Evolutionary conservation across 2,329 filamentous ascomycete species (phyloP), one percentile per base, ranked within the genome.

Genomic region (Diaporthe sp.): DNA sequence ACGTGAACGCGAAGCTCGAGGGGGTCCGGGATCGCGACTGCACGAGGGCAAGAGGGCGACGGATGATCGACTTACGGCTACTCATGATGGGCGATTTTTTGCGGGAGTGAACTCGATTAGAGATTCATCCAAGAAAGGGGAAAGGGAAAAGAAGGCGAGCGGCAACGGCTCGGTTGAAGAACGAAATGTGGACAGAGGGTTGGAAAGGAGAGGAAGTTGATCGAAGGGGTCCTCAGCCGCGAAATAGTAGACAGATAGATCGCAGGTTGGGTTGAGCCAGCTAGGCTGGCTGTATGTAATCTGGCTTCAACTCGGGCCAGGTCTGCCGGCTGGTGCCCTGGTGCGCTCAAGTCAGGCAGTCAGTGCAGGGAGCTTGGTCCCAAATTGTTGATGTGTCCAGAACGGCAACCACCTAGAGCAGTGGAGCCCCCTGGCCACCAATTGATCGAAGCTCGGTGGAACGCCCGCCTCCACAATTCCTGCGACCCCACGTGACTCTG

Each of bases 11-110:
- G 74, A 67, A 65, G 75, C 71, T 73, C 58, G 49, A 75, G n/a
- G 13, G n/a, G 13, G n/a, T 9, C 28, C 65, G n/a, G 12, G 47
- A 44, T 65, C 71, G 71, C 71, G 71, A 73, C 71, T 28, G 58
- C 60, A 74, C 44, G 42, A 70, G 61, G 58, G 55, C 34, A 65
- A 57, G 53, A 72, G 73, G 63, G 63, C 37, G 22, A 42, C 9
- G 49, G 34, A 39, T 20, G 47, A 63, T 55, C 55, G 68, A 89
- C 88, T 89, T 86, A 89, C 88, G 84, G 82, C 87, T 89, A 87
- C 87, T 89, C 88, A 89, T 89, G 83, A 80, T 88, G 87, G 84
- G 83, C 80, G 76, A 81, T 79, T 79, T 76, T 77, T 76, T 75
- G 70, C 73, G 34, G 75, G 70, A 70, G 72, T 77, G 73, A 77